Base-by-base conservation (phyloP, 768 basidiomycete genomes). In the Pisolithus microcarpus region DNA sequence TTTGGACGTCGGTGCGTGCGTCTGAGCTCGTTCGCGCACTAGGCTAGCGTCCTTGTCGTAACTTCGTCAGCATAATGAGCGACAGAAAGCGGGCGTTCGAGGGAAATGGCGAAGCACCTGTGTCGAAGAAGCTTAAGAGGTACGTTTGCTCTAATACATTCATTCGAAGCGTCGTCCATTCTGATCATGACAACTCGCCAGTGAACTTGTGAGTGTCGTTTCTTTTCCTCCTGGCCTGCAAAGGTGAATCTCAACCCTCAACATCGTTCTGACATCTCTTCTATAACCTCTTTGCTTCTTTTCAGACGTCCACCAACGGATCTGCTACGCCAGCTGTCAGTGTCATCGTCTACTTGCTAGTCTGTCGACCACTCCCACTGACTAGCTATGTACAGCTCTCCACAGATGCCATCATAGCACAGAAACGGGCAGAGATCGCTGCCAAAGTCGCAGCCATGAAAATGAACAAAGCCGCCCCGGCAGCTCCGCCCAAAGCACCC, bases 391-490 rank as follows among this genome's bases (percentile, higher is more conserved):
- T 34, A 26, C 52, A 81, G 77, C 52, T 75, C 10, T 72, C 77
- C 34, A 72, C 72, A 54, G 79, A 80, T 57, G 85, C 79, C 28
- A 77, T 89, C 58, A 90, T 91, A 49, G 84, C 85, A 19, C 85
- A 87, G 68, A 89, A 88, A 68, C 77, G 84, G 37, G 87, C 89
- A 6, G 87, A 91, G 66, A 84, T 94, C 54, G 77, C 85, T 10
- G 91, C 91, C 15, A 92, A 91, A 65, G 75, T 89, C 21, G 91
- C 91, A 2, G 82, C 82, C 2, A 84, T 90, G 77, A 80, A 77
- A 64, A 74, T 90, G 77, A 80, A 76, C 64, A 74, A 66, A 42
- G 65, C 65, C 19, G 65, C 70, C 1, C 52, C 73, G 30, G 66
- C 68, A 4, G 43, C 57, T 0, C 47, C 64, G 3, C 55, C 65